Percentiles rank a stretch among this genome's conserved stretches.
phyloP scores from a whole-genome alignment of 2,329 filamentous ascomycete species.

The Alternaria longipes region DNA sequence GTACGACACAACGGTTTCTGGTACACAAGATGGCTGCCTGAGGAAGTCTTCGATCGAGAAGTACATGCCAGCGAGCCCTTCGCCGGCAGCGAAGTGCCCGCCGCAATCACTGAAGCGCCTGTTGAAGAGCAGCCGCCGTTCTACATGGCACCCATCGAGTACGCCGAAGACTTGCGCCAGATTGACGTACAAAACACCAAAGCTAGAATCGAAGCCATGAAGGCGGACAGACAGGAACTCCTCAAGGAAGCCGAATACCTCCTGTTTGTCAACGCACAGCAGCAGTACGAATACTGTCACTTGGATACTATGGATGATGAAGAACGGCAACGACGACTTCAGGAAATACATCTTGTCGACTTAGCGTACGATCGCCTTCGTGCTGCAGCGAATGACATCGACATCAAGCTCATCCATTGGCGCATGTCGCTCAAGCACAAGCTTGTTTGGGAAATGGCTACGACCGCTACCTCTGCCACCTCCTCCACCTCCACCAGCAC shows the following conservation, averaged over 20 bases:
- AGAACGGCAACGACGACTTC: slow-evolving; percentile 25
- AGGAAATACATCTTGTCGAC: slow-evolving; percentile 34
- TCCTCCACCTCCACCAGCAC: not conserved
- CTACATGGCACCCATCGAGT: slow-evolving; percentile 34
- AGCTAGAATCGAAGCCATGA: slow-evolving; percentile 21
- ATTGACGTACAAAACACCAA: slow-evolving; percentile 24
- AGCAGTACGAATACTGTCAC: slow-evolving; percentile 36
- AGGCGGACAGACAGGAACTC: slow-evolving; percentile 24
- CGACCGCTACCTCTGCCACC: too few species aligned
- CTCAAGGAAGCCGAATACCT: slow-evolving; percentile 36
- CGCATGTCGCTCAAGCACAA: slow-evolving; percentile 32
- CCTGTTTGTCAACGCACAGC: slow-evolving; percentile 25
- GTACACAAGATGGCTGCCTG: slow-evolving; percentile 33
- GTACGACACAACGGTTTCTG: slow-evolving; percentile 37
- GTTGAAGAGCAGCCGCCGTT: slow-evolving; percentile 20
- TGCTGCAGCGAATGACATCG: slow-evolving; percentile 26
- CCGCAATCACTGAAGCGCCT: not conserved
- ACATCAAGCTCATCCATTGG: slow-evolving; percentile 28
- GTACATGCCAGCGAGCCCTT: slow-evolving; percentile 16
- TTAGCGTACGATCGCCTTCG: slow-evolving; percentile 29
- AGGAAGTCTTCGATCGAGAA: slow-evolving; percentile 24
- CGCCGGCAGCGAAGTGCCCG: not conserved
- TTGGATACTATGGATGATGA: slow-evolving; percentile 18
- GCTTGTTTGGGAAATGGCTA: slow-evolving; percentile 19
- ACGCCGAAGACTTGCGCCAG: slow-evolving; percentile 27